These are phyloP conservation scores for Apiospora phragmitis DNA, from an alignment of 2,329 filamentous ascomycete genomes.

Conservation along the genomic window DNA sequence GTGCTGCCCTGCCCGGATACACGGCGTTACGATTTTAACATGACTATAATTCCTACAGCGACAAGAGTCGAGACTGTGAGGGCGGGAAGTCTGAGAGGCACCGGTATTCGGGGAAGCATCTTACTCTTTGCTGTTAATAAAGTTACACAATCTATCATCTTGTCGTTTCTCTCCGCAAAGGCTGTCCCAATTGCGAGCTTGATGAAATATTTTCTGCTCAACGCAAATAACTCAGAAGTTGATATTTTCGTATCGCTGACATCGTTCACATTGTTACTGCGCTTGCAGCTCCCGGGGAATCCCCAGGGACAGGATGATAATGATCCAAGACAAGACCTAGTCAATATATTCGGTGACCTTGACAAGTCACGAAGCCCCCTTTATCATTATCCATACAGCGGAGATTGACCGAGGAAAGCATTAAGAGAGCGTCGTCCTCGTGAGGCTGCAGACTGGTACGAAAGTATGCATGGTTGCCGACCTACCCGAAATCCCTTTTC, in stretches of 20 bases:
- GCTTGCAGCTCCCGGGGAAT: background rate
- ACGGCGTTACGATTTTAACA: background rate
- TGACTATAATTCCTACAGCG: background rate
- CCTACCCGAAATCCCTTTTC: background rate
- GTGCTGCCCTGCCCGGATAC: background rate
- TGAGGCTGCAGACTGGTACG: background rate
- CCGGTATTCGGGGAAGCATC: background rate
- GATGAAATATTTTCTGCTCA: background rate
- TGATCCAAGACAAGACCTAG: background rate
- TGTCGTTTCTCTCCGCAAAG: background rate
- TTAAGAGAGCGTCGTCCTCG: background rate
- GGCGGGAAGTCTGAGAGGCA: background rate
- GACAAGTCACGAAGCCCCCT: background rate
- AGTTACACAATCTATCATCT: background rate
- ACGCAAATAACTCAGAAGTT: background rate
- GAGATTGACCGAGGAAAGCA: background rate
- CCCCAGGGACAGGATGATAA: background rate
- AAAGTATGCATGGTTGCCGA: background rate
- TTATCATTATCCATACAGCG: background rate
- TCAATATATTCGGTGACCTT: background rate
- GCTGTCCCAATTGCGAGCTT: background rate
- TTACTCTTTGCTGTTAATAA: background rate
- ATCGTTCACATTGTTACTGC: background rate
- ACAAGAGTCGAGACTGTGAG: background rate
- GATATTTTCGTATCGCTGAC: background rate